phyloP scores from a whole-genome alignment of 441 rosid species.

The Erodium texanum region DNA sequence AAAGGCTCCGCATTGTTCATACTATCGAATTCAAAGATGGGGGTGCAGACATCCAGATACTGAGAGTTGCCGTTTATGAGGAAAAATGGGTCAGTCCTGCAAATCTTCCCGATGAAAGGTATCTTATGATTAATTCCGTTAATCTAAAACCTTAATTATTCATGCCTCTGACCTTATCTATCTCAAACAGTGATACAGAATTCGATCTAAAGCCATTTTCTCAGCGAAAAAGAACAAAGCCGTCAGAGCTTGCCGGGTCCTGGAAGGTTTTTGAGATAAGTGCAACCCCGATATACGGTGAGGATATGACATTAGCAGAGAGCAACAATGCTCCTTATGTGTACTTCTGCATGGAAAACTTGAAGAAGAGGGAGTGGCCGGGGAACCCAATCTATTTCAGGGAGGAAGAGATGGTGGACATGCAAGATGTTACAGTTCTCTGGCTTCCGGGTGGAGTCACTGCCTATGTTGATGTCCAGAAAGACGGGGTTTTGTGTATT shows the following conservation, averaged over 20 bases:
- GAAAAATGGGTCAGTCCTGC: slow-evolving; percentile 81
- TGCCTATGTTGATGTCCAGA: slow-evolving; percentile 51
- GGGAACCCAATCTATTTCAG: slow-evolving; percentile 49
- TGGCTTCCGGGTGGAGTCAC: slow-evolving; percentile 89
- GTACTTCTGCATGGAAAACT: slow-evolving; percentile 68
- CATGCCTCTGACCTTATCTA: background rate
- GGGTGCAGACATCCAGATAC: slow-evolving; percentile 73
- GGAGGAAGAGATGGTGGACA: slow-evolving; percentile 72
- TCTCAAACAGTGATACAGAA: slow-evolving; percentile 38
- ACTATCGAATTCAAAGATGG: slow-evolving; percentile 73
- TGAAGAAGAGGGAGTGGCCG: slow-evolving; percentile 66
- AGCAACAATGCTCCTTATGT: slow-evolving; percentile 39
- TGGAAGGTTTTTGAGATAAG: slow-evolving; percentile 94
- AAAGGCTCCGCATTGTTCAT: slow-evolving; percentile 80
- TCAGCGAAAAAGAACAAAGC: slow-evolving; percentile 54
- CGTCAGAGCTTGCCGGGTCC: slow-evolving; percentile 66
- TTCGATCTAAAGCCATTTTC: slow-evolving; percentile 59
- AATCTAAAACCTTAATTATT: background rate
- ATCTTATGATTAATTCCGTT: slow-evolving; percentile 14
- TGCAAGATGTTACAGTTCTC: slow-evolving; percentile 60
- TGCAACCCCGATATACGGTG: slow-evolving; percentile 67
- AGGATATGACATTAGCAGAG: slow-evolving; percentile 27
- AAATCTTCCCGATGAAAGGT: slow-evolving; percentile 54
- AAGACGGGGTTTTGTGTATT: slow-evolving; percentile 66
- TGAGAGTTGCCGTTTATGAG: slow-evolving; percentile 88